Evolutionary conservation across 2,329 filamentous ascomycete species (phyloP).

Genomic region (Boeremia lycopersici): DNA sequence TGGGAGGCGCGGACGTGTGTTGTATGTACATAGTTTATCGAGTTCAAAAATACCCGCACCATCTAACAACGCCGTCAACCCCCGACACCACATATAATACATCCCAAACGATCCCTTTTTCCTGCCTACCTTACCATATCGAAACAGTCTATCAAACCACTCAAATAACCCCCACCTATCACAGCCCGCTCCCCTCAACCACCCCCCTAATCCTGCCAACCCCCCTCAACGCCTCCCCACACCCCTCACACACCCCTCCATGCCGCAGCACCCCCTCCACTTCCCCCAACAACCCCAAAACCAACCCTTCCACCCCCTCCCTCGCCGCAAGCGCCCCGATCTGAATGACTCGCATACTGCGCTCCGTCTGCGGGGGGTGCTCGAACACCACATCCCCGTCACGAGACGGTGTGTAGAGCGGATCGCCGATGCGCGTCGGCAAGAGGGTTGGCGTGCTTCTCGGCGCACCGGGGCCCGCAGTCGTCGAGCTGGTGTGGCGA

Average conservation of each 20-base stretch:
- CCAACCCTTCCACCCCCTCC: background rate
- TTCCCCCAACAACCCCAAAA: constrained; percentile 23
- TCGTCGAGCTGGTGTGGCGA: background rate
- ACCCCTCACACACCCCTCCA: constrained; percentile 4
- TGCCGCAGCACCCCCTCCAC: constrained; percentile 30
- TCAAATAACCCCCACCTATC: background rate
- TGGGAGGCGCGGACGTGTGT: background rate
- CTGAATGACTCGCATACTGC: constrained; percentile 36
- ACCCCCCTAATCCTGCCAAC: constrained; percentile 28
- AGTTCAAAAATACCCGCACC: background rate
- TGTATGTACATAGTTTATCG: background rate
- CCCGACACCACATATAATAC: too few species aligned
- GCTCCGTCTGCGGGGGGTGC: constrained; percentile 12
- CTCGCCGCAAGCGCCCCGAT: constrained; percentile 38
- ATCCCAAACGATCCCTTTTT: too few species aligned
- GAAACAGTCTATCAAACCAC: too few species aligned
- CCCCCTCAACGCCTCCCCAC: constrained; percentile 23
- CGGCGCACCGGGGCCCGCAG: background rate
- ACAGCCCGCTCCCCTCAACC: constrained; percentile 6
- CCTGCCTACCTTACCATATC: background rate
- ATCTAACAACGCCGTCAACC: background rate
- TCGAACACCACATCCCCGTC: background rate
- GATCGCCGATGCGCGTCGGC: background rate
- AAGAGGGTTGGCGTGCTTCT: background rate
- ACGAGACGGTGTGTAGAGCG: background rate